phyloP scores from a whole-genome alignment of 1,284 basidiomycete genomes.

The Pseudozyma hubeiensis region DNA sequence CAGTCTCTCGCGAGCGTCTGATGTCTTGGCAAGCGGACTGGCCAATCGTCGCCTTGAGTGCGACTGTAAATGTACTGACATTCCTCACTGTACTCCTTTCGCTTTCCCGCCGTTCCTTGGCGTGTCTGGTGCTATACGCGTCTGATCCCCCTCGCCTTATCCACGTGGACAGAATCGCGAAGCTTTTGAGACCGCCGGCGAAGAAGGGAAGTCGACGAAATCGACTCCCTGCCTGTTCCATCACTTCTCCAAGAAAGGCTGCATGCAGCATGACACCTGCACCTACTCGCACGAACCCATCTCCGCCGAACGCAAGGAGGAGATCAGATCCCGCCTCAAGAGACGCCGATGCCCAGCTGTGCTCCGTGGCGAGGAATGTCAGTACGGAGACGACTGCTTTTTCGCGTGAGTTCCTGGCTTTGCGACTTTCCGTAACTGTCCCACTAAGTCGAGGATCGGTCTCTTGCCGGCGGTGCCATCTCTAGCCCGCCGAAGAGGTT shows the following conservation, averaged over 20 bases:
- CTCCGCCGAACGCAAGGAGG: slow-evolving; percentile 7
- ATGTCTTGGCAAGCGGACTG: too few relatives aligned
- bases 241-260: slow-evolving; percentile 19
- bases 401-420: slow-evolving; percentile 29
- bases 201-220: neutral
- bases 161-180: slow-evolving; percentile 6
- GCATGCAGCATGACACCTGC: slow-evolving; percentile 9
- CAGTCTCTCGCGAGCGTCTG: too few relatives aligned
- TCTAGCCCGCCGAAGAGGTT: too few relatives aligned
- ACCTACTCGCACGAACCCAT: slow-evolving; percentile 32
- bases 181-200: slow-evolving; percentile 1
- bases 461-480: too few relatives aligned
- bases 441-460: too few relatives aligned
- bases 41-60: too few relatives aligned
- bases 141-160: neutral
- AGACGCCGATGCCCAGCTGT: slow-evolving; percentile 25
- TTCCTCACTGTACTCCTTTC: too few relatives aligned
- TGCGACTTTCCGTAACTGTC: neutral
- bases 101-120: too few relatives aligned
- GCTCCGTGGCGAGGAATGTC: slow-evolving; percentile 17
- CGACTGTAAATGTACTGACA: too few relatives aligned
- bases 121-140: too few relatives aligned
- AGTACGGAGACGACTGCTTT: slow-evolving; percentile 35
- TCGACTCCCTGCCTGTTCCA: slow-evolving; percentile 28
- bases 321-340: slow-evolving; percentile 9